A percentile compares a stretch with the other conserved stretches of the same genome.
These are phyloP conservation scores for Penicillium corylophilum DNA, from an alignment of 2,329 filamentous ascomycete genomes.

Conservation along the genomic window DNA sequence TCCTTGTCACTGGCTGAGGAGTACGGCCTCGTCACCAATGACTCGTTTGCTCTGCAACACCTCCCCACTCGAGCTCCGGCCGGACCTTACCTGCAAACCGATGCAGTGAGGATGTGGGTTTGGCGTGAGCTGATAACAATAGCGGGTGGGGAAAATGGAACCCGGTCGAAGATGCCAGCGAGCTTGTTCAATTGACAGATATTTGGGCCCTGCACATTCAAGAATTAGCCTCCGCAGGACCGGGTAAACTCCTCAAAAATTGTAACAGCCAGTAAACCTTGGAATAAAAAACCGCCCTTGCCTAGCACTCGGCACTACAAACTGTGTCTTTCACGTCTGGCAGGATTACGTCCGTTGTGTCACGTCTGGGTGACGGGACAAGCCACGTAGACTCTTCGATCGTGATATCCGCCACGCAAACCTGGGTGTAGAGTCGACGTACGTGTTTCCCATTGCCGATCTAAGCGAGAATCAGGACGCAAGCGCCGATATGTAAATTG, in stretches of 20 bases:
- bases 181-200: neutral
- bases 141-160: neutral
- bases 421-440: neutral
- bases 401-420: neutral
- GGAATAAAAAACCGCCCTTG: neutral
- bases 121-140: slow-evolving; percentile 8
- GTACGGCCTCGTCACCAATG: slow-evolving; percentile 2
- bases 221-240: no score
- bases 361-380: neutral
- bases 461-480: neutral
- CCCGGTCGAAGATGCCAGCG: neutral
- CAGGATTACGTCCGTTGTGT: neutral
- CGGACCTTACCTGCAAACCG: slow-evolving; percentile 3
- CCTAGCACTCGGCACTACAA: neutral
- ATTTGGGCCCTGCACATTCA: no score
- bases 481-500: neutral
- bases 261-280: neutral
- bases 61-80: slow-evolving; percentile 3
- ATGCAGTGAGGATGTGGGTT: slow-evolving; percentile 2
- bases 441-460: neutral
- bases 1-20: neutral
- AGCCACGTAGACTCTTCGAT: neutral
- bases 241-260: neutral
- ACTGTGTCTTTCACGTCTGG: neutral
- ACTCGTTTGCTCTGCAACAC: neutral